These are phyloP conservation scores for Triadica sebifera DNA, from an alignment of 345 rosid species.

Conservation along the genomic window DNA sequence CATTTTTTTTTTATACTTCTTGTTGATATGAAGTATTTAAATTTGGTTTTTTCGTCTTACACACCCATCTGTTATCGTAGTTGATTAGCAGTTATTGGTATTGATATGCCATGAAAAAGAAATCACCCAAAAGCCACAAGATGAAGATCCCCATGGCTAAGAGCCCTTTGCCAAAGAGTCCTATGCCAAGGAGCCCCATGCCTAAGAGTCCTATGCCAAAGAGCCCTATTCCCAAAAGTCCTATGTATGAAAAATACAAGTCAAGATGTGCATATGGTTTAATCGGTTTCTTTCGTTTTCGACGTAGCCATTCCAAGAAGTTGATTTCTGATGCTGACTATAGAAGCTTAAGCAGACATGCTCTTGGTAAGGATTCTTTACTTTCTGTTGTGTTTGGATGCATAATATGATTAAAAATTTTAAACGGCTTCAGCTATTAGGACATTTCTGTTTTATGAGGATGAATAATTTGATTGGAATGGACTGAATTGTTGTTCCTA, in stretches of 20 bases:
- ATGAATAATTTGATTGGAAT: no score
- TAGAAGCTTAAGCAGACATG: conserved; percentile 33
- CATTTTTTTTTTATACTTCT: background rate
- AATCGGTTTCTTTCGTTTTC: conserved; percentile 48
- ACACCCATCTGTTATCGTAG: background rate
- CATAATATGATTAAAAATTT: no score
- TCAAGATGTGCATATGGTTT: conserved; percentile 62
- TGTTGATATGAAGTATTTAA: background rate
- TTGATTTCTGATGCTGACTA: conserved; percentile 44
- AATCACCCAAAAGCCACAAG: conserved; percentile 35
- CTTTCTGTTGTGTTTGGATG: background rate
- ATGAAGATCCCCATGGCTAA: conserved; percentile 43
- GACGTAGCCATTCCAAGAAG: conserved; percentile 47
- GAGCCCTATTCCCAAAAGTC: conserved; percentile 58
- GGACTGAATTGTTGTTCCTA: background rate
- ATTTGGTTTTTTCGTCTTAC: background rate
- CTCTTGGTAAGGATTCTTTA: conserved; percentile 37
- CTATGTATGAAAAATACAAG: conserved; percentile 56
- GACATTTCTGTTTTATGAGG: no score
- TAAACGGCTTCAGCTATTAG: no score
- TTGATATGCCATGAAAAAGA: conserved; percentile 28
- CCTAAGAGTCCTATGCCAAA: conserved; percentile 42
- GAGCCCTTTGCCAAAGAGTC: conserved; percentile 42
- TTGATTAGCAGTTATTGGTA: background rate
- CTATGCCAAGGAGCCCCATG: conserved; percentile 45